These are phyloP conservation scores for Trypanosoma rangeli DNA, from an alignment of 208 protist species.

Conservation along the genomic window DNA sequence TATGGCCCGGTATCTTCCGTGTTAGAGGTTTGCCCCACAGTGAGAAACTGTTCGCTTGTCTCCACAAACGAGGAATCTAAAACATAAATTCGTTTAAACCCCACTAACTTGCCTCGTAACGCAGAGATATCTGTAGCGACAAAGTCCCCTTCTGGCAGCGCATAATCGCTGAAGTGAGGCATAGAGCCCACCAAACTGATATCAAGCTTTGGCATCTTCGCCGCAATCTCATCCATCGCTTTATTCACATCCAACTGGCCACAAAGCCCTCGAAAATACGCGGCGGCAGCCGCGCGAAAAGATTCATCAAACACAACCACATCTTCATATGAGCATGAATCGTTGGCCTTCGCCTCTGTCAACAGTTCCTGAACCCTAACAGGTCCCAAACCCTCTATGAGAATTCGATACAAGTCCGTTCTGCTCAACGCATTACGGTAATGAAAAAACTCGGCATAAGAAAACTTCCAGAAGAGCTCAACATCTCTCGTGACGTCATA, in stretches of 20 bases:
- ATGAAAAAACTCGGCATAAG: constrained; percentile 79
- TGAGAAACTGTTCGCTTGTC: constrained; percentile 67
- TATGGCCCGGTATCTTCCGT: constrained; percentile 1
- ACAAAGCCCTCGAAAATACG: constrained; percentile 39
- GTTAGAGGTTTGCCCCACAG: constrained; percentile 28
- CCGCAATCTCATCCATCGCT: constrained; percentile 64
- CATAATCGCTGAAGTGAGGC: constrained; percentile 76
- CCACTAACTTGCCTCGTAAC: constrained; percentile 36
- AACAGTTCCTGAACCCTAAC: constrained; percentile 55
- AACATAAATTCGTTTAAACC: constrained; percentile 55
- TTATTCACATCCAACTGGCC: constrained; percentile 41
- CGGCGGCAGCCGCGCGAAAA: constrained; percentile 39
- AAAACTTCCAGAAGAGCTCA: constrained; percentile 84
- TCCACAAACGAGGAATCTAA: constrained; percentile 88
- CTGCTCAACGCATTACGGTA: constrained; percentile 67
- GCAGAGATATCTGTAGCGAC: constrained; percentile 52
- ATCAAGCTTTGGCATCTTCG: constrained; percentile 73
- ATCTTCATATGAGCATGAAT: constrained; percentile 37
- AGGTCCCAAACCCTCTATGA: constrained; percentile 56
- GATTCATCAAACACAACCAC: constrained; percentile 65
- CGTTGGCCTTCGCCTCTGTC: constrained; percentile 27
- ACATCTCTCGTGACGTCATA: constrained; percentile 50
- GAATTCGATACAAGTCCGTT: constrained; percentile 50
- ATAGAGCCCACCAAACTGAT: constrained; percentile 62
- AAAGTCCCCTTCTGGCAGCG: constrained; percentile 41